Evolutionary conservation across 1,284 basidiomycete genomes (phyloP).

Genomic region (Crucibulum cyathiforme): DNA sequence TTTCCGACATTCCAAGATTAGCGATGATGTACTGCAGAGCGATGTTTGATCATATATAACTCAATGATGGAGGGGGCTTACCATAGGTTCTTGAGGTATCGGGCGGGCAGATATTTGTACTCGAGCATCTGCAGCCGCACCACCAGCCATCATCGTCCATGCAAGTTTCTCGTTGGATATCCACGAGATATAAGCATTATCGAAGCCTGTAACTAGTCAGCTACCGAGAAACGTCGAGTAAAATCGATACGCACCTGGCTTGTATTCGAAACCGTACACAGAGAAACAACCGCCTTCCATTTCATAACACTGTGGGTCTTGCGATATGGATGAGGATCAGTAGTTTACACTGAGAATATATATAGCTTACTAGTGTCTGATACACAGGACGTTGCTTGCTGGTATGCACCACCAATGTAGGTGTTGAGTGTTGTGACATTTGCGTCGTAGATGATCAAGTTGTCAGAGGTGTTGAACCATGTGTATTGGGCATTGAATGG

Average conservation of each 20-base stretch:
- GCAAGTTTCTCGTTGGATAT: slow-evolving; percentile 65
- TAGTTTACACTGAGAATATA: slow-evolving; percentile 8
- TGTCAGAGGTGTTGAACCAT: slow-evolving; percentile 55
- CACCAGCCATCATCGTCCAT: slow-evolving; percentile 81
- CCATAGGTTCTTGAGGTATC: slow-evolving; percentile 87
- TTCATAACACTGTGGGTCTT: slow-evolving; percentile 59
- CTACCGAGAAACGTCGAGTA: slow-evolving; percentile 1
- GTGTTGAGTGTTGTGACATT: slow-evolving; percentile 53
- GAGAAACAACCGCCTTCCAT: slow-evolving; percentile 50
- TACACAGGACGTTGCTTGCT: slow-evolving; percentile 70
- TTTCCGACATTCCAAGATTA: slow-evolving; percentile 83
- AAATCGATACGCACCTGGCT: slow-evolving; percentile 43
- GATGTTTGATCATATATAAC: neutral
- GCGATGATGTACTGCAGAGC: slow-evolving; percentile 71
- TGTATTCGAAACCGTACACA: slow-evolving; percentile 62
- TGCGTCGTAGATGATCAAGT: slow-evolving; percentile 55
- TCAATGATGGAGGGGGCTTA: slow-evolving; percentile 28
- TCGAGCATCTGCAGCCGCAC: slow-evolving; percentile 68
- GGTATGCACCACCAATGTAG: slow-evolving; percentile 67
- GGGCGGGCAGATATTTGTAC: slow-evolving; percentile 77
- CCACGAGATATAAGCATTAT: slow-evolving; percentile 80
- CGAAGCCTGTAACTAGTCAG: slow-evolving; percentile 42
- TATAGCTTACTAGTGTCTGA: slow-evolving; percentile 50
- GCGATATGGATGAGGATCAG: neutral
- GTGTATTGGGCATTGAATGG: slow-evolving; percentile 67